Percentiles rank a stretch among this genome's conserved stretches.
Evolutionary conservation across 164 flowering plant species (phyloP).

Genomic region (Saururus chinensis): DNA sequence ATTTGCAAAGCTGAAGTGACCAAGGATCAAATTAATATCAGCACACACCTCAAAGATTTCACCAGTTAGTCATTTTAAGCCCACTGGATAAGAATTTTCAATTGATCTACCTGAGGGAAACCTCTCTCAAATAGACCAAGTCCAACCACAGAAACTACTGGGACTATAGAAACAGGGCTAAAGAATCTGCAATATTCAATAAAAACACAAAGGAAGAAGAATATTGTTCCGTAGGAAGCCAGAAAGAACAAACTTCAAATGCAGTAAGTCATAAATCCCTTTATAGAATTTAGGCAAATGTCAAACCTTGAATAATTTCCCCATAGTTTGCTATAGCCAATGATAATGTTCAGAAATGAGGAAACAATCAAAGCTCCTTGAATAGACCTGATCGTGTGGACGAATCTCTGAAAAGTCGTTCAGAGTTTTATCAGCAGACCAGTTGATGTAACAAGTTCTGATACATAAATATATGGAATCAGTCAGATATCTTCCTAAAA

Average conservation of each 20-base stretch:
- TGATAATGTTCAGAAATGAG: conserved; percentile 62
- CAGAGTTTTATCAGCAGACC: neutral
- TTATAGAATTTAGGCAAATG: no score
- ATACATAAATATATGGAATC: neutral
- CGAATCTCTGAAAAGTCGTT: conserved; percentile 43
- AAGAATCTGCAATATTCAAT: conserved; percentile 36
- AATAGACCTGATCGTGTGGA: conserved; percentile 65
- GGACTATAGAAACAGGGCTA: conserved; percentile 66
- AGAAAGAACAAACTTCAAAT: no score
- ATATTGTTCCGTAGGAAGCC: no score
- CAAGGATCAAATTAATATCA: no score
- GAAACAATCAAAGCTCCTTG: conserved; percentile 90
- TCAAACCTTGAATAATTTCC: conserved; percentile 53
- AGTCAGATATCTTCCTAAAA: neutral
- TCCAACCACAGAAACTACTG: conserved; percentile 75
- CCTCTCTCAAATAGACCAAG: conserved; percentile 86
- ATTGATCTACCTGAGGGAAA: conserved; percentile 55
- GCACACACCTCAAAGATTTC: no score
- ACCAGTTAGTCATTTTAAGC: no score
- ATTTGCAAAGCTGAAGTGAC: conserved; percentile 58
- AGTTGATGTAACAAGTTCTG: neutral
- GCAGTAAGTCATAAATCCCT: no score
- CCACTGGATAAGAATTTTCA: no score
- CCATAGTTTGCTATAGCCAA: conserved; percentile 79
- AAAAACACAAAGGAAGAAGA: no score